Base-by-base conservation (phyloP, 495 filamentous ascomycete species). In the Sordaria brevicollis region DNA sequence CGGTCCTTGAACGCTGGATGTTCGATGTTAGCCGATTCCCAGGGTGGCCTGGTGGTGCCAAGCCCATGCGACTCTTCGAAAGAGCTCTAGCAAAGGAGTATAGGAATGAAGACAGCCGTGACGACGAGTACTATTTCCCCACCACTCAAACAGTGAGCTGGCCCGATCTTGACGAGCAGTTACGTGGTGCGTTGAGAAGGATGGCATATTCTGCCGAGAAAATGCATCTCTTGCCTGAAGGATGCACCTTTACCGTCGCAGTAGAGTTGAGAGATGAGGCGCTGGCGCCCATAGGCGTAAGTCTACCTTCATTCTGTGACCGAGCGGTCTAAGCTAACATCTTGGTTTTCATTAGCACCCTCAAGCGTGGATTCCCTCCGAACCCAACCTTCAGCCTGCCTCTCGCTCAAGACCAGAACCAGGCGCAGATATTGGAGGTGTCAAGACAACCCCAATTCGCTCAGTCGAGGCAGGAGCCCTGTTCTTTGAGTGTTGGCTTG, bases 161-260 rank as follows among this genome's bases (percentile, higher is more conserved):
- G 82, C 37, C 76, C 0, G 74, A 85, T 38, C 74, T 85, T 17
- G 77, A 83, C 67, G 82, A 85, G 76, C 79, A 83, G 71, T 70
- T 84, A n/a, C 76, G 83, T 11, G 87, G 83, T 29, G 83, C 82
- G 4, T 75, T 91, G 68, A 75, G 79, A 65, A 81, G 82, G 72
- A 78, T 90, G 67, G 82, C 84, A 21, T 79, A 82, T 34, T 78
- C 86, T 29, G 88, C 88, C 71, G 85, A 89, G 57, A 83, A 82
- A 34, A 81, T 97, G 73, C 83, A 76, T 2, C 84, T 89, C 3
- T 74, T 96, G 70, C 92, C 93, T 0, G 80, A 85, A 25, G 86
- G 90, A 70, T 96, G 93, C 79, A 91, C 91, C 19, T 98, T 92
- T 75, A 97, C 92, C 15, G 83, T 98, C 33, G 92, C 90, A 36